A percentile compares a stretch with the other conserved stretches of the same genome.
phyloP scores from a whole-genome alignment of 768 basidiomycete species.

The Hemileccinum rubropunctum region DNA sequence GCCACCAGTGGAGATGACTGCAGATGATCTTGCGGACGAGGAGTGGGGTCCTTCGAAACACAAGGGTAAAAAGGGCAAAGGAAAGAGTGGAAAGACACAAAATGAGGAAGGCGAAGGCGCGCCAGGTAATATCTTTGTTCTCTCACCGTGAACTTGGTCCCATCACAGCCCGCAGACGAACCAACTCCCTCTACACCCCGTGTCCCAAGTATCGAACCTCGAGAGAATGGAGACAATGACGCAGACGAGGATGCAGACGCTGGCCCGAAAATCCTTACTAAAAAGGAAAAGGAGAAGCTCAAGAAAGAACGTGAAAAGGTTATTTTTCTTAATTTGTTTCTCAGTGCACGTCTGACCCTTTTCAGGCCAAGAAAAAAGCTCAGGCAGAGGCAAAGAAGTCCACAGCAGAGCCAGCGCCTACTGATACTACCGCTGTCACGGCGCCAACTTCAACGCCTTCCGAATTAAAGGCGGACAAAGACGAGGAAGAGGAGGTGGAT shows the following conservation, averaged over 20 bases:
- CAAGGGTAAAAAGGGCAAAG: slow-evolving; percentile 24
- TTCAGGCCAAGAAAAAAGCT: slow-evolving; percentile 72
- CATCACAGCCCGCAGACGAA: slow-evolving; percentile 15
- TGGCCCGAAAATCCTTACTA: slow-evolving; percentile 72
- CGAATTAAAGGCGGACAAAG: slow-evolving; percentile 37
- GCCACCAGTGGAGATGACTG: slow-evolving; percentile 50
- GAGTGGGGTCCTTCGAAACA: slow-evolving; percentile 56
- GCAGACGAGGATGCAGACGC: slow-evolving; percentile 50
- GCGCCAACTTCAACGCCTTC: slow-evolving; percentile 23
- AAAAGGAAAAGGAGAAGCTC: slow-evolving; percentile 95
- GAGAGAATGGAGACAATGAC: slow-evolving; percentile 37
- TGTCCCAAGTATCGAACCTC: slow-evolving; percentile 28
- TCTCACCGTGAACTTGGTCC: background rate
- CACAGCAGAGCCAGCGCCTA: slow-evolving; percentile 30
- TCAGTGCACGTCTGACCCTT: slow-evolving; percentile 9
- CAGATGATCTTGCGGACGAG: slow-evolving; percentile 73
- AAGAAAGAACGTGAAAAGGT: slow-evolving; percentile 99
- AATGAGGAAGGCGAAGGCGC: slow-evolving; percentile 10
- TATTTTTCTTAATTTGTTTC: slow-evolving; percentile 5
- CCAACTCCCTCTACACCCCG: slow-evolving; percentile 30
- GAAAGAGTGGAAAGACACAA: slow-evolving; percentile 19
- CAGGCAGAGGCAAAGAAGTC: slow-evolving; percentile 84
- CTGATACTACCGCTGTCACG: slow-evolving; percentile 19
- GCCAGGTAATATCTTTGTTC: slow-evolving; percentile 8
- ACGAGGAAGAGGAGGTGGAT: slow-evolving; percentile 66